Percentiles rank a stretch among this genome's conserved stretches.
Evolutionary conservation across 108 stramenopile species (phyloP).

Genomic region (Nitzschia sp.): DNA sequence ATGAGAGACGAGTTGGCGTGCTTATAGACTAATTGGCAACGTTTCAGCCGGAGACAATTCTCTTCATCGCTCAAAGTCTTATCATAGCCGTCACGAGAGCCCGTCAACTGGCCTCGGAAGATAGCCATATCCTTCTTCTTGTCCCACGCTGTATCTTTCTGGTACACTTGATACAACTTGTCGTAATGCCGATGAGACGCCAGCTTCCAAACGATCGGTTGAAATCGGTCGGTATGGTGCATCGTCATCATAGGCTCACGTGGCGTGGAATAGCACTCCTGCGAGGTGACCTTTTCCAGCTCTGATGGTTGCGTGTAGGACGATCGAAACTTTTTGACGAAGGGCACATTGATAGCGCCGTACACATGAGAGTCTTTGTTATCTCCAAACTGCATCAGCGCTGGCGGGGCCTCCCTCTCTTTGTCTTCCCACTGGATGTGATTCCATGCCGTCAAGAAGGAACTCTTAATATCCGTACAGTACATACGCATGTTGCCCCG

Average conservation of each 20-base stretch:
- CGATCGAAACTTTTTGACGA: slow-evolving; percentile 61
- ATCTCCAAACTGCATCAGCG: slow-evolving; percentile 57
- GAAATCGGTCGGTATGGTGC: slow-evolving; percentile 28
- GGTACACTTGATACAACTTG: slow-evolving; percentile 37
- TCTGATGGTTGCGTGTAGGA: slow-evolving; percentile 8
- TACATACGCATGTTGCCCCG: slow-evolving; percentile 57
- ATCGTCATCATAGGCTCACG: slow-evolving; percentile 17
- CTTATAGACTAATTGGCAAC: slow-evolving; percentile 66
- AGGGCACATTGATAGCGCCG: slow-evolving; percentile 39
- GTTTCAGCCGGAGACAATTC: slow-evolving; percentile 48
- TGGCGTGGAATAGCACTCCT: slow-evolving; percentile 19
- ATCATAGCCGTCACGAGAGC: slow-evolving; percentile 50
- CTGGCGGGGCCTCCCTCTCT: slow-evolving; percentile 14
- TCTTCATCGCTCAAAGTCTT: slow-evolving; percentile 37
- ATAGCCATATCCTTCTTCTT: slow-evolving; percentile 67
- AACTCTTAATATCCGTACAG: slow-evolving; percentile 42
- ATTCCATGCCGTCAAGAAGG: slow-evolving; percentile 31
- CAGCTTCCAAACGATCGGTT: slow-evolving; percentile 66
- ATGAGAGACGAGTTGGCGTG: slow-evolving; percentile 58
- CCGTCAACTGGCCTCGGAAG: slow-evolving; percentile 74
- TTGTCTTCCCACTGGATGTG: slow-evolving; percentile 31
- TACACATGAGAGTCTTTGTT: slow-evolving; percentile 43
- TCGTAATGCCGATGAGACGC: slow-evolving; percentile 49
- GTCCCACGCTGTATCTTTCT: slow-evolving; percentile 69
- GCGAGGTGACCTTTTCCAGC: slow-evolving; percentile 30